Conservation (phyloP, 192 early-diverging fungal species). For the Mortierella alpina region DNA sequence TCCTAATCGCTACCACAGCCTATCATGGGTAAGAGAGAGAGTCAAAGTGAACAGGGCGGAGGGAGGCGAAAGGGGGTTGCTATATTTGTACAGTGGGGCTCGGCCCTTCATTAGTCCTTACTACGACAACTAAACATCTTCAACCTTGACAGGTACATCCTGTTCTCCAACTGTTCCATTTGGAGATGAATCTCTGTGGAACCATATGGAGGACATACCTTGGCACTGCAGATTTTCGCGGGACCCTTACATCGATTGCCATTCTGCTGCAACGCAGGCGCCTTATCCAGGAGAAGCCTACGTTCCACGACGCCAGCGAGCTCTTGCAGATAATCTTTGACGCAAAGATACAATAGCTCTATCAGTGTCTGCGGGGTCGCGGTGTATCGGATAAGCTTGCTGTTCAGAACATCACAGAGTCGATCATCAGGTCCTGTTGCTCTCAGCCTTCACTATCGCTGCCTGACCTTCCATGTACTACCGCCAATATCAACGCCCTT, state of each 20-base stretch:
- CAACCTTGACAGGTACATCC: too few relatives aligned
- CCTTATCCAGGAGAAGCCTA: conserved; percentile 11
- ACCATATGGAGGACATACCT: conserved; percentile 14
- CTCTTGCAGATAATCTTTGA: too few relatives aligned
- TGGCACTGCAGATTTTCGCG: conserved; percentile 9
- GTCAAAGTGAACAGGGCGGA: too few relatives aligned
- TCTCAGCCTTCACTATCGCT: conserved; percentile 8
- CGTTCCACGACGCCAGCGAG: conserved; percentile 15
- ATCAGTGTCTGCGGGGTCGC: not conserved
- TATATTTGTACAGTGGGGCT: conserved; percentile 8
- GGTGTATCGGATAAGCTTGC: conserved; percentile 9
- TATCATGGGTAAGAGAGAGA: not conserved
- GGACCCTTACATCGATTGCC: conserved; percentile 3
- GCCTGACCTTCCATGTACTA: conserved; percentile 8
- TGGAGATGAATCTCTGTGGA: not conserved
- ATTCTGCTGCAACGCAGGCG: conserved; percentile 9
- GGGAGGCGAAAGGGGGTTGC: too few relatives aligned
- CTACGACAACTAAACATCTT: conserved; percentile 8
- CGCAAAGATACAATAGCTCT: conserved; percentile 6
- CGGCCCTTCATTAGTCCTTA: conserved; percentile 17
- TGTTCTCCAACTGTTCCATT: too few relatives aligned
- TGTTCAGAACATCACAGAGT: conserved; percentile 11
- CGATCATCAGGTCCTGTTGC: conserved; percentile 17
- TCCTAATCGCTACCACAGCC: too few relatives aligned
- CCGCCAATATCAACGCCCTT: conserved; percentile 15